Evolutionary conservation across 495 filamentous ascomycete genomes (phyloP).

Genomic region (Xylaria castorea): DNA sequence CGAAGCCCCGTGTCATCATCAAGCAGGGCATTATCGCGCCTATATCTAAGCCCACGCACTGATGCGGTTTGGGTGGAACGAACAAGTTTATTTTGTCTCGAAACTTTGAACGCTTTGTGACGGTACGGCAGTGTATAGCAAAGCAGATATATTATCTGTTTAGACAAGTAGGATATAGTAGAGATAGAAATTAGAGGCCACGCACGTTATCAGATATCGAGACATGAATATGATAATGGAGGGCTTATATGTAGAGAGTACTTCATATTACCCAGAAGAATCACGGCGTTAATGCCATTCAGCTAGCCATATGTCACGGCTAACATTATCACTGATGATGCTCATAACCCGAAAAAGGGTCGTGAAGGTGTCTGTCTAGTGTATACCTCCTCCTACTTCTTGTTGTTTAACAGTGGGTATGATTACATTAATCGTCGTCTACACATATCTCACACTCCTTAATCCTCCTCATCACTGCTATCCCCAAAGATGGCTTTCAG

Average conservation of each 20-base stretch:
- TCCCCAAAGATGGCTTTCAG: conserved; percentile 95
- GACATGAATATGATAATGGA: not conserved
- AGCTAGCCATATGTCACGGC: not conserved
- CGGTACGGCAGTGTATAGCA: not conserved
- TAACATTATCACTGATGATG: not conserved
- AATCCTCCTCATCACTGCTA: conserved; percentile 73
- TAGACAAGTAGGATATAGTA: not conserved
- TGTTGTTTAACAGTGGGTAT: conserved; percentile 26
- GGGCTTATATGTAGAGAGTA: not conserved
- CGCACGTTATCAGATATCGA: not conserved
- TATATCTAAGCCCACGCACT: conserved; percentile 73
- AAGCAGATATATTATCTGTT: not conserved
- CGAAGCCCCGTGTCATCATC: conserved; percentile 89
- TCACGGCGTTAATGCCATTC: not conserved
- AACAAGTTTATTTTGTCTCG: not conserved
- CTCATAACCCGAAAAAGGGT: not conserved
- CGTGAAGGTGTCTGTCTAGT: too few species aligned
- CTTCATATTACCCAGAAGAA: not conserved
- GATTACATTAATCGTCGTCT: conserved; percentile 2
- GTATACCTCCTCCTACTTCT: not conserved
- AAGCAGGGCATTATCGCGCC: conserved; percentile 92
- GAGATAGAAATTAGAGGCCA: not conserved
- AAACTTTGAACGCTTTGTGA: not conserved
- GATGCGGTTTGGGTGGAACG: not conserved
- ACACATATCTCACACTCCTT: conserved; percentile 22